Base-by-base conservation (phyloP, 2,329 filamentous ascomycete genomes). In the Sclerotinia borealis region DNA sequence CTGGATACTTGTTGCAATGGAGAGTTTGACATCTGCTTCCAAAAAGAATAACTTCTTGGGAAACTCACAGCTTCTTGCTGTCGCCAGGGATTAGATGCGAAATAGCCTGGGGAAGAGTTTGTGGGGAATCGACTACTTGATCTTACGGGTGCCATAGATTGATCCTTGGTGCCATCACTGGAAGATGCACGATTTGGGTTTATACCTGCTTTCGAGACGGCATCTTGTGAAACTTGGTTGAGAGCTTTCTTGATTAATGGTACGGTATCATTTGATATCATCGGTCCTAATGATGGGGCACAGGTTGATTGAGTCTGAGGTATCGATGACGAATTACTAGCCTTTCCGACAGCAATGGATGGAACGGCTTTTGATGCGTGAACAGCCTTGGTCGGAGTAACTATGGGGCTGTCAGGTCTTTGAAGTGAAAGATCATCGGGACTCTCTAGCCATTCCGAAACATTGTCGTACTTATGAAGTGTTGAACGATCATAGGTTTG, bases 371-470 rank as follows among this genome's bases (percentile, higher is more conserved):
- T 25, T 1, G 13, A 15, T 45, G 15, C 1, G 11, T 34, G 19
- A 19, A 17, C 17, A 22, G 27, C 39, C 11, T 22, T 10, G 6
- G 13, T 25, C 2, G 19, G 52, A 8, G 27, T 34, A 4, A 5
- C 10, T 10, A 3, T 34, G 2, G 27, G 27, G 4, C 11, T 45
- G 4, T 34, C 39, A 17, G 11, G 5, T 25, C 39, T 55, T 22
- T n/a, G 52, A 9, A 2, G 37, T 11, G 37, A 29, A 31, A 27
- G 8, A 9, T 34, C 52, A 22, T 56, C 39, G 5, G 52, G 52
- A 43, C 39, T 56, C 0, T 25, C 52, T n/a, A 56, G n/a, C 52
- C 52, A 56, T 56, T 56, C 52, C 13, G 39, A 56, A 6, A 56
- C 17, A 56, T 27, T 45, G 34, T 34, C 52, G 11, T 34, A 34